phyloP scores from a whole-genome alignment of 352 stramenopile species.

The Pythium brassicae region DNA sequence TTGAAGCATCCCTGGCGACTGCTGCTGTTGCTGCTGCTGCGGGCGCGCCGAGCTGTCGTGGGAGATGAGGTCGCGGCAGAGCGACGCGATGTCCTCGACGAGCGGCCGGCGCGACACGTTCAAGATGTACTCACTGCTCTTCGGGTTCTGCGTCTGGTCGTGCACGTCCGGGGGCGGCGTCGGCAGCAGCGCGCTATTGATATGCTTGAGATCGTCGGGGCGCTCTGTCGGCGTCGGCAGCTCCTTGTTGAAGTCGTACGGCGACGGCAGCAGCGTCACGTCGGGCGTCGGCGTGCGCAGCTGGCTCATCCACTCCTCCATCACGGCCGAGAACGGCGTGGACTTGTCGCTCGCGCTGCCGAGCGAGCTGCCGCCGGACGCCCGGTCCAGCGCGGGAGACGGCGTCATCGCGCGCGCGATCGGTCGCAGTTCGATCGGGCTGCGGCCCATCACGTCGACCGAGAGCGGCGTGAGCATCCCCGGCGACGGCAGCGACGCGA shows the following conservation, averaged over 20 bases:
- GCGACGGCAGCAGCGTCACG: constrained; percentile 73
- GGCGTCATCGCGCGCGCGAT: background rate
- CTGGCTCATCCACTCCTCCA: constrained; percentile 83
- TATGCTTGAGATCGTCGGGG: constrained; percentile 59
- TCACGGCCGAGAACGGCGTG: constrained; percentile 60
- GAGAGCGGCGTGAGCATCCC: constrained; percentile 53
- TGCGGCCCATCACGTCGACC: constrained; percentile 20
- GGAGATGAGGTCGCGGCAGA: constrained; percentile 73
- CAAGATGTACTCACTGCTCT: constrained; percentile 56
- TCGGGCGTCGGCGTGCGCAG: constrained; percentile 72
- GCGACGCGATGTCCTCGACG: constrained; percentile 73
- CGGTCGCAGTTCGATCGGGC: constrained; percentile 28
- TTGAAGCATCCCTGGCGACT: background rate
- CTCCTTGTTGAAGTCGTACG: constrained; percentile 75
- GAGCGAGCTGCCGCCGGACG: background rate
- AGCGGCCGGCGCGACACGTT: constrained; percentile 40
- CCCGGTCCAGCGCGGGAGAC: constrained; percentile 1
- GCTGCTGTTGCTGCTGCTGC: constrained; percentile 1
- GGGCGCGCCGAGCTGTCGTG: constrained; percentile 33
- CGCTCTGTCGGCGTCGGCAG: constrained; percentile 71
- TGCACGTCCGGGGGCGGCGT: constrained; percentile 59
- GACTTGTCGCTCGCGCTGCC: constrained; percentile 17
- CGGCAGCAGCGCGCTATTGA: constrained; percentile 71
- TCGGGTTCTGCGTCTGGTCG: constrained; percentile 54
- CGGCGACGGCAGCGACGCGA: constrained; percentile 42